Base-by-base conservation (phyloP, 108 stramenopile genomes). In the Mayamaea pseudoterrestris region DNA sequence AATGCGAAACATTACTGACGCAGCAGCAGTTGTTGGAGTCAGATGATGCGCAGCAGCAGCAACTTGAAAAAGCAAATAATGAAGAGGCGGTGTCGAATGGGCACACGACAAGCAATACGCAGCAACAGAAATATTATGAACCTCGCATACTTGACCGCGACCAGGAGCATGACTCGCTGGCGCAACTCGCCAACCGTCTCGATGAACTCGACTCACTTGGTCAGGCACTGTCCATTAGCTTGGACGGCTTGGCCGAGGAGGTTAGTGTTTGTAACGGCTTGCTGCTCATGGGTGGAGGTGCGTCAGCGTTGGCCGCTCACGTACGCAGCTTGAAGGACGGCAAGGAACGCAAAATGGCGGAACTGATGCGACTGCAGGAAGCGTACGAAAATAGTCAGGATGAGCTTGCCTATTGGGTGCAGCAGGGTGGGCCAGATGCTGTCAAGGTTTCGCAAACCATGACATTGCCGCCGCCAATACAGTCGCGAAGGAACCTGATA, bases 171-270 rank as follows among this genome's bases (percentile, higher is more conserved):
- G 51, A 54, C 30, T 53, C 68, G 3, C 30, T 69, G n/a, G 23
- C 57, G 8, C 27, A 44, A 3, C 30, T 78, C 16, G 29, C 16
- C 41, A 78, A 78, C 42, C 59, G 67, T 27, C 48, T 68, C 27
- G 76, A 72, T 18, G 76, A 78, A 42, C 26, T 68, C 7, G 57
- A 71, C 16, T 57, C 76, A 3, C 43, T 78, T 3, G 50, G 67
- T 1, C n/a, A 16, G 9, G 66, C 71, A 2, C 44, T 88, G 20
- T 78, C 86, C 0, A 60, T 58, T 2, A 78, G 75, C 39, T 62
- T 80, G 22, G 81, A 88, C 55, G 73, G 76, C 52, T 53, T 88
- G 25, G 79, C 71, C 0, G 77, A 76, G 37, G 86, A 88, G 53
- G 73, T 73, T 3, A 66, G 76, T 2, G 70, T 83, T 12, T 78